Evolutionary conservation across 192 early-diverging fungal species (phyloP).

Genomic region (Paraglomus occultum): DNA sequence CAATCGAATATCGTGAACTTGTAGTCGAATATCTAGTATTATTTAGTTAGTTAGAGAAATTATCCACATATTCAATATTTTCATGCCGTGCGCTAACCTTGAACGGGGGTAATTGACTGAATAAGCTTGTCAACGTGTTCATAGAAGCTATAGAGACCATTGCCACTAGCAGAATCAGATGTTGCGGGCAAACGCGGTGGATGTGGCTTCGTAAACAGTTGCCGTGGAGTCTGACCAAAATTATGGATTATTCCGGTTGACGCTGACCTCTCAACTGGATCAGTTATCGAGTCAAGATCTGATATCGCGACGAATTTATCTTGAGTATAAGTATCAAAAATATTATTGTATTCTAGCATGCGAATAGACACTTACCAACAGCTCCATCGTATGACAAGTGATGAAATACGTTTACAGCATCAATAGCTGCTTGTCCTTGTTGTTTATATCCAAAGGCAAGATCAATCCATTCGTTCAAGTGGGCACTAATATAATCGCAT

Average conservation of each 20-base stretch:
- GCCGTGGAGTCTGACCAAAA: conserved; percentile 95
- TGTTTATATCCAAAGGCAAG: conserved; percentile 97
- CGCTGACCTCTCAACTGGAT: conserved; percentile 84
- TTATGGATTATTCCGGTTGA: conserved; percentile 95
- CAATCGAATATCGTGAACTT: conserved; percentile 48
- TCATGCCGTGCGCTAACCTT: conserved; percentile 39
- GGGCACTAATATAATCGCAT: conserved; percentile 83
- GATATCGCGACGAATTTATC: not conserved
- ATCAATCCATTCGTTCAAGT: conserved; percentile 94
- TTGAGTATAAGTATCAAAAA: not conserved
- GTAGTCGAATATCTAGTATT: conserved; percentile 48
- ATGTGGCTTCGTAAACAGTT: conserved; percentile 87
- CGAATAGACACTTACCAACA: conserved; percentile 48
- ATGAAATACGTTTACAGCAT: conserved; percentile 93
- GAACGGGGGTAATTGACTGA: conserved; percentile 51
- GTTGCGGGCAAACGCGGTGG: conserved; percentile 48
- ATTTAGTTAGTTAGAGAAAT: not conserved
- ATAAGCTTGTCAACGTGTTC: conserved; percentile 50
- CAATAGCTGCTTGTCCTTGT: conserved; percentile 78
- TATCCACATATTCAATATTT: not conserved
- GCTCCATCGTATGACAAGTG: conserved; percentile 96
- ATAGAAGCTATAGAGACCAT: conserved; percentile 42
- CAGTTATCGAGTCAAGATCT: conserved; percentile 83
- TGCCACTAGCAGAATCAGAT: conserved; percentile 33
- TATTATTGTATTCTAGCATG: not conserved